A percentile compares a stretch with the other conserved stretches of the same genome.
These are phyloP conservation scores for Phytophthora boehmeriae DNA, from an alignment of 352 stramenopile species.

Conservation along the genomic window DNA sequence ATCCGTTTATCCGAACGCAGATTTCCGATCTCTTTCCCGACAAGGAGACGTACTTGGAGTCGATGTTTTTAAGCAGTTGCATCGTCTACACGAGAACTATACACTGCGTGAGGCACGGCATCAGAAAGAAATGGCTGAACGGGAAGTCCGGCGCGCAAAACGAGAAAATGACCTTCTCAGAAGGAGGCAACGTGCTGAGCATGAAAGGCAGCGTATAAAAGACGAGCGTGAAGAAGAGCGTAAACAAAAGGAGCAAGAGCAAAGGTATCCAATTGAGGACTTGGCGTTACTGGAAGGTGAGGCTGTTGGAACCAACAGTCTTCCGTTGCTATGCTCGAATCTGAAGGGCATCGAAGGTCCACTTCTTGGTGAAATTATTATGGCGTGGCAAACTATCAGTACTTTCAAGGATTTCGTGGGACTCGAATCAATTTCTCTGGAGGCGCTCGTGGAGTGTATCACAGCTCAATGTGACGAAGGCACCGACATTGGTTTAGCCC, in stretches of 20 bases:
- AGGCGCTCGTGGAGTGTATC: constrained; percentile 62
- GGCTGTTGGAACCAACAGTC: constrained; percentile 26
- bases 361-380: constrained; percentile 77
- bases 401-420: constrained; percentile 78
- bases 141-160: constrained; percentile 63
- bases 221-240: constrained; percentile 70
- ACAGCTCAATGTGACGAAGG: constrained; percentile 46
- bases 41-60: constrained; percentile 78
- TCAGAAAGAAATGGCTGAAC: constrained; percentile 61
- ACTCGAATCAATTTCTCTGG: constrained; percentile 65
- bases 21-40: constrained; percentile 79
- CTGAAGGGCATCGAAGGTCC: constrained; percentile 60
- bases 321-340: constrained; percentile 44
- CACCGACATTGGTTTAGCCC: constrained; percentile 52
- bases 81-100: constrained; percentile 73
- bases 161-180: constrained; percentile 64
- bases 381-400: constrained; percentile 78
- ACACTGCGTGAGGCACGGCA: constrained; percentile 59
- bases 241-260: constrained; percentile 62
- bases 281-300: constrained; percentile 58
- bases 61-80: constrained; percentile 87
- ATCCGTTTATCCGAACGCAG: constrained; percentile 78
- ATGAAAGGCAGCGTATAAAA: constrained; percentile 51
- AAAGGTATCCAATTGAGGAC: constrained; percentile 79
- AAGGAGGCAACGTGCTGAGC: constrained; percentile 49